Percentiles rank a stretch among this genome's conserved stretches.
Evolutionary conservation across 345 rosid genomes (phyloP).

Genomic region (Populus euphratica): DNA sequence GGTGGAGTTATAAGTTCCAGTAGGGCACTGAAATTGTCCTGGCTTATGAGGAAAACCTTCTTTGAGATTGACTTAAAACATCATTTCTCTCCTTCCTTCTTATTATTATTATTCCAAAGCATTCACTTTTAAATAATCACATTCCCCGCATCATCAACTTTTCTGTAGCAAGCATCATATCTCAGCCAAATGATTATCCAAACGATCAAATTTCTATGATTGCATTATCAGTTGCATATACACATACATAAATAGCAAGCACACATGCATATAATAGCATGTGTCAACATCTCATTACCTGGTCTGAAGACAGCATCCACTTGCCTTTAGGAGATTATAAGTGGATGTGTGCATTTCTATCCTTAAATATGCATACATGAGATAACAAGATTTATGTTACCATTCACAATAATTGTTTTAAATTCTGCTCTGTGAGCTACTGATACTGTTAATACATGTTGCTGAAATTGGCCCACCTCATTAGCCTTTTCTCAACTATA

Average conservation of each 20-base stretch:
- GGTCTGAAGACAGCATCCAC: neutral
- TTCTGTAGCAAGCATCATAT: conserved; percentile 23
- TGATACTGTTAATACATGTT: conserved; percentile 15
- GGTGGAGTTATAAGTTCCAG: conserved; percentile 18
- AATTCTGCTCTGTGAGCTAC: conserved; percentile 23
- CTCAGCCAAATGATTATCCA: conserved; percentile 31
- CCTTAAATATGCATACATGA: conserved; percentile 5
- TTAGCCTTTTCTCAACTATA: conserved; percentile 40
- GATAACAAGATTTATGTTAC: conserved; percentile 1
- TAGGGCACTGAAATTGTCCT: neutral
- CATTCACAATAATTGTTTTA: conserved; percentile 13
- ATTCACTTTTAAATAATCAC: conserved; percentile 26
- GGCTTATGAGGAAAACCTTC: conserved; percentile 9
- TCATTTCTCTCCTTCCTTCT: conserved; percentile 15
- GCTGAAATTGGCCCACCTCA: conserved; percentile 33
- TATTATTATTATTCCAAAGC: conserved; percentile 5
- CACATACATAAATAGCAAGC: neutral
- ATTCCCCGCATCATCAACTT: conserved; percentile 24
- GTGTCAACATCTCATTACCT: neutral
- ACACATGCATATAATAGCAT: neutral
- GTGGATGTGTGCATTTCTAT: conserved; percentile 8
- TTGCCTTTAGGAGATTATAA: neutral
- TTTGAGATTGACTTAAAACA: conserved; percentile 29
- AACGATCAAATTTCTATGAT: conserved; percentile 1
- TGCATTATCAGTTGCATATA: neutral